Evolutionary conservation across 441 rosid species (phyloP).

Genomic region (Kokia cookei): DNA sequence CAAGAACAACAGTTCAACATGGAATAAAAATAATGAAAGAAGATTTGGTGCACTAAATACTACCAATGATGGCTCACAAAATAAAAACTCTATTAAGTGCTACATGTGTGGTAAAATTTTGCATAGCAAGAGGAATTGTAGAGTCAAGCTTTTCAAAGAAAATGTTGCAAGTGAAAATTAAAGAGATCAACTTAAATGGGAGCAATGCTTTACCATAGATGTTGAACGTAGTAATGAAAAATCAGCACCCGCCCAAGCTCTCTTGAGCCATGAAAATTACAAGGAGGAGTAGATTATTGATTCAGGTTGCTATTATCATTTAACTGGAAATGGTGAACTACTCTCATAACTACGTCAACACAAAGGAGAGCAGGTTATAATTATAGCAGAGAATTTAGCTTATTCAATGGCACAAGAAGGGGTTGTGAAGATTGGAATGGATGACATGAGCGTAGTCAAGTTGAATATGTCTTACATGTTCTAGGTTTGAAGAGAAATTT

Average conservation of each 20-base stretch:
- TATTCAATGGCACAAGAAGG: neutral
- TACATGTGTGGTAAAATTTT: neutral
- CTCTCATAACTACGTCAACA: neutral
- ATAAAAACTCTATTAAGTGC: neutral
- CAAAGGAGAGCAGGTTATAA: neutral
- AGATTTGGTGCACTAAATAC: neutral
- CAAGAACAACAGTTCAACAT: neutral
- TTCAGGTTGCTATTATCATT: conserved; percentile 13
- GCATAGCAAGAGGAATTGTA: neutral
- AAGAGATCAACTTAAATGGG: neutral
- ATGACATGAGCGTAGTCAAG: neutral
- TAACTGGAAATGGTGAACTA: conserved; percentile 3
- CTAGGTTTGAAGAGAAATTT: neutral
- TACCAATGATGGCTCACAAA: neutral
- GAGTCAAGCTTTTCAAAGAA: neutral
- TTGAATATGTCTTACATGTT: neutral
- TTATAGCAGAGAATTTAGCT: neutral
- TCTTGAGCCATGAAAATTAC: neutral
- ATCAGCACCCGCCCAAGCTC: neutral
- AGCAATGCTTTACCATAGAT: neutral
- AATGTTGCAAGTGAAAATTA: neutral
- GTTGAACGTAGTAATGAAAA: neutral
- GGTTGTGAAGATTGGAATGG: neutral
- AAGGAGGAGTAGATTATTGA: conserved; percentile 10
- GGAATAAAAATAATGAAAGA: neutral